These are phyloP conservation scores for Pinus taeda DNA, from an alignment of 75 land plant genomes.

Conservation along the genomic window DNA sequence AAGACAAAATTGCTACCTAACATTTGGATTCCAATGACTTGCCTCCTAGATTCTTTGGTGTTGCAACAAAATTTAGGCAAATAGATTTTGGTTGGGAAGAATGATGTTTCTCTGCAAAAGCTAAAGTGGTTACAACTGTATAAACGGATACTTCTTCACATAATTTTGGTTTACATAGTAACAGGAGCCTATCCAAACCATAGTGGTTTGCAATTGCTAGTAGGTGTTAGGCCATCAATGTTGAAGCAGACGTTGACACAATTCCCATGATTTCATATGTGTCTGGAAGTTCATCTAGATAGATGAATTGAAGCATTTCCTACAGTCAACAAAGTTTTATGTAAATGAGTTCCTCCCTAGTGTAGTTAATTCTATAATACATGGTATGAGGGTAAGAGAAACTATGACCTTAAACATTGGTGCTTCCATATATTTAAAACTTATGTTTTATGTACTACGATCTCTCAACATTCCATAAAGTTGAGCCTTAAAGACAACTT, in stretches of 20 bases:
- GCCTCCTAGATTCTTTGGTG: conserved; percentile 56
- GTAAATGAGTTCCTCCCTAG: not conserved
- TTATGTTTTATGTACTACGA: conserved; percentile 46
- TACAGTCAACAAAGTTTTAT: conserved; percentile 17
- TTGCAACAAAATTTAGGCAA: conserved; percentile 64
- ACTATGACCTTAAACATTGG: conserved; percentile 61
- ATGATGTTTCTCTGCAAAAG: conserved; percentile 80
- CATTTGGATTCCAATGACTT: conserved; percentile 4
- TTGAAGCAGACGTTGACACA: conserved; percentile 26
- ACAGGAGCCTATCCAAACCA: conserved; percentile 69
- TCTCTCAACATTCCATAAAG: conserved; percentile 79
- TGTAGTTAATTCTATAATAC: not conserved
- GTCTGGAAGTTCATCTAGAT: conserved; percentile 58
- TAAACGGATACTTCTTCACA: conserved; percentile 70
- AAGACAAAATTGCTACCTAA: not conserved
- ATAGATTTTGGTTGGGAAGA: conserved; percentile 72
- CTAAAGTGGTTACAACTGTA: conserved; percentile 83
- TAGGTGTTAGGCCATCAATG: conserved; percentile 69
- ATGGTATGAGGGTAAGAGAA: not conserved
- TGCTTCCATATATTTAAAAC: conserved; percentile 65
- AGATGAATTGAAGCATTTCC: conserved; percentile 78
- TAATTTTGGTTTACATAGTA: conserved; percentile 61
- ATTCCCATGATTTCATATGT: not conserved
- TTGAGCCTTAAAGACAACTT: conserved; percentile 79
- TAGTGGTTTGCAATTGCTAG: conserved; percentile 75